A percentile compares a stretch with the other conserved stretches of the same genome.
These are phyloP conservation scores for Nectriaceae sp. DNA, from an alignment of 2,329 filamentous ascomycete species.

Conservation along the genomic window DNA sequence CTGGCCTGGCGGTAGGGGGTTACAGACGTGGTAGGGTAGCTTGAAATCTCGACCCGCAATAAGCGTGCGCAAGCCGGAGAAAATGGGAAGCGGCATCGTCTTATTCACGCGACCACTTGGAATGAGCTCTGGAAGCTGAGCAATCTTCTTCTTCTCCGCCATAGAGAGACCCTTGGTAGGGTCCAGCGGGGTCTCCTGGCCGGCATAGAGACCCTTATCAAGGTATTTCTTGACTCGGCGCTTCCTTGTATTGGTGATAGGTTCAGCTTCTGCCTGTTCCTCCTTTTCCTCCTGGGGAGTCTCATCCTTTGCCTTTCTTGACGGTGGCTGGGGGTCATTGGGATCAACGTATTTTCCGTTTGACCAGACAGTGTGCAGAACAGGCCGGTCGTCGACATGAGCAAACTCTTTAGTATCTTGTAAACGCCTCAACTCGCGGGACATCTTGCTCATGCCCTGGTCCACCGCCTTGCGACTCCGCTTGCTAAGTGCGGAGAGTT, in stretches of 20 bases:
- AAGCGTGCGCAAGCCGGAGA: conserved; percentile 70
- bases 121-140: conserved; percentile 48
- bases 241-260: conserved; percentile 38
- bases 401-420: conserved; percentile 65
- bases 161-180: conserved; percentile 49
- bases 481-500: conserved; percentile 60
- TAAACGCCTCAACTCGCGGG: conserved; percentile 61
- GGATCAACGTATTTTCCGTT: conserved; percentile 63
- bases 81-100: conserved; percentile 75
- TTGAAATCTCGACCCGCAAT: conserved; percentile 80
- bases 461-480: conserved; percentile 57
- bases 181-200: conserved; percentile 64
- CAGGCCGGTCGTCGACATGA: conserved; percentile 58
- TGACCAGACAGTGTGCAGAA: conserved; percentile 62
- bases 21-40: conserved; percentile 87
- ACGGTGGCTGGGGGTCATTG: conserved; percentile 35
- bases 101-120: conserved; percentile 53
- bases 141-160: conserved; percentile 53
- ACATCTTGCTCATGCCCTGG: conserved; percentile 47
- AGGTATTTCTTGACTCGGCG: conserved; percentile 74
- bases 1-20: conserved; percentile 80
- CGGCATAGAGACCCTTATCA: conserved; percentile 81
- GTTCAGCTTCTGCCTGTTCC: conserved; percentile 38
- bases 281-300: conserved; percentile 21
- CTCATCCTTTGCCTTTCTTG: background rate